These are phyloP conservation scores for Rhodotorula sp. DNA, from an alignment of 1,284 basidiomycete genomes.

Conservation along the genomic window DNA sequence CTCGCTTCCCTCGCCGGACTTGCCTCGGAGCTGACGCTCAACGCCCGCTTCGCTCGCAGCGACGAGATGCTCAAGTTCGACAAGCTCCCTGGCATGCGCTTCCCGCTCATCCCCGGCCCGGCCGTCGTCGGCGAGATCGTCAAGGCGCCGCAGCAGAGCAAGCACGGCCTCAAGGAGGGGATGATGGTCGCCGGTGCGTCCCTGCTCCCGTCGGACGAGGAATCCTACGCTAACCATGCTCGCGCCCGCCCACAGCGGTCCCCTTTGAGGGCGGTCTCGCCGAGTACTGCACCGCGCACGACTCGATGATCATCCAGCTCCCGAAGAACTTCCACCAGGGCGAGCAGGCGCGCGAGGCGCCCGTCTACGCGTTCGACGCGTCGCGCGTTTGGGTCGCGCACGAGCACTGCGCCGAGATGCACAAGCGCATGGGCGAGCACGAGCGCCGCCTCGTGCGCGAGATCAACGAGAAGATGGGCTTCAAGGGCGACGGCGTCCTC, in stretches of 20 bases:
- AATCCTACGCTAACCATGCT: not conserved
- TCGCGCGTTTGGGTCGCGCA: constrained; percentile 11
- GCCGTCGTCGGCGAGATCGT: constrained; percentile 21
- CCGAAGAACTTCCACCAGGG: constrained; percentile 3
- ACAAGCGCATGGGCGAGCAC: not conserved
- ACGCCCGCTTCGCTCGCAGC: not conserved
- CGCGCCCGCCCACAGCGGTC: constrained; percentile 4
- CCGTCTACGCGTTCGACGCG: not conserved
- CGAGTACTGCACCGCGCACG: constrained; percentile 22
- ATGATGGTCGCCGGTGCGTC: constrained; percentile 48
- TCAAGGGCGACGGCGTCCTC: constrained; percentile 8
- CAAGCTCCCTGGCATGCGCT: constrained; percentile 5
- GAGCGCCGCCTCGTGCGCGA: constrained; percentile 11
- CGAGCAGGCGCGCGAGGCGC: not conserved
- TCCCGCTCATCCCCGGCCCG: constrained; percentile 19
- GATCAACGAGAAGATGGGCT: constrained; percentile 13
- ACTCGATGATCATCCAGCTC: constrained; percentile 6
- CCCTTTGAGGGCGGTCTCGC: constrained; percentile 11
- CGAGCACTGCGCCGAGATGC: constrained; percentile 7
- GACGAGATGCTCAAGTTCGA: constrained; percentile 24
- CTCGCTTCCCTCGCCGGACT: not conserved
- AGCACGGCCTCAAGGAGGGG: constrained; percentile 76
- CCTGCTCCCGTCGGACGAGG: not conserved
- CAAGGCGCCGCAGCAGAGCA: constrained; percentile 49
- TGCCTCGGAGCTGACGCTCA: not conserved